Evolutionary conservation across 2,329 filamentous ascomycete species (phyloP), one percentile per base, ranked within the genome.

Genomic region (Aspergillus spinulosporus): DNA sequence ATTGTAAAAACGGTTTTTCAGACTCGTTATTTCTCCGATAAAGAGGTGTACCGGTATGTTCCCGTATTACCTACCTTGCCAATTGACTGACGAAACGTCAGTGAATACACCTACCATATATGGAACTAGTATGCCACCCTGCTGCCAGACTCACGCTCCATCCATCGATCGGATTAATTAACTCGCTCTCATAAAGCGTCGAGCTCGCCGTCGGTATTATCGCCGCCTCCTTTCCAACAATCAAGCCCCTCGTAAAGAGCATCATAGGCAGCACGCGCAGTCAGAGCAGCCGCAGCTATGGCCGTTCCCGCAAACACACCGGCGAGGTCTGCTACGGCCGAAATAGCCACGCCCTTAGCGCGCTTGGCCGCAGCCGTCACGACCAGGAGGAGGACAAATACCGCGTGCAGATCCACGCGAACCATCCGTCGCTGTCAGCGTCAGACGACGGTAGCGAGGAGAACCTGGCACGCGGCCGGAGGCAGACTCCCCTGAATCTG

Each of bases 1-100:
- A 72, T 78, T 12, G 68, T 79, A 45, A 80, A 80, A 57, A 21
- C 54, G 1, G 54, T 57, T 7, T 44, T 52, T 11, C 54, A 57
- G 7, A 14, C 26, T 3, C 12, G 31, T 8, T 36, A 52, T 3
- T 57, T 31, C 15, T 7, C 26, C 2, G 29, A 57, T 7, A 44
- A 26, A 9, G 34, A 42, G 9, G 15, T 14, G n/a, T 42, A 42
- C 39, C n/a, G 54, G n/a, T 44, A 56, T 8, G 36, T 28, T 21
- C 21, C 21, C 21, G 21, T 21, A 21, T 21, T 21, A 21, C 21
- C 21, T 21, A 21, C 21, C 21, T 21, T 21, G 21, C 21, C 21
- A 21, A 21, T 21, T 21, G 21, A 21, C 21, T 21, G 21, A 21
- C 21, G 21, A 21, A 21, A 21, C 21, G 21, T 21, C 21, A 21